phyloP scores from a whole-genome alignment of 2,329 filamentous ascomycete species.

The Sclerotinia minor region DNA sequence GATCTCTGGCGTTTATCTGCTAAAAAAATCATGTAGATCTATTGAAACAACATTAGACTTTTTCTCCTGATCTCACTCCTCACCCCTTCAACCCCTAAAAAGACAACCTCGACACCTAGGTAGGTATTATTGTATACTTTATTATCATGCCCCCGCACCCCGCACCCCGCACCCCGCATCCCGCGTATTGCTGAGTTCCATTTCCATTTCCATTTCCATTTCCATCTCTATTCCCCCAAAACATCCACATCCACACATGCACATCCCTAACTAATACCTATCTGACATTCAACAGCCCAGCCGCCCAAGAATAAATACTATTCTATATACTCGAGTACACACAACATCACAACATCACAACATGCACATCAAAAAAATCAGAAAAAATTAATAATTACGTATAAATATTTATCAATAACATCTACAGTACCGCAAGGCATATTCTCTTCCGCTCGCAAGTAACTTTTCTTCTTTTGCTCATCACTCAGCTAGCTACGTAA shows the following conservation, averaged over 20 bases:
- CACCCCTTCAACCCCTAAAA: neutral
- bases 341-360: neutral
- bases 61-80: neutral
- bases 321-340: neutral
- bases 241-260: too few relatives aligned
- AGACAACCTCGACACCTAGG: neutral
- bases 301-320: too few relatives aligned
- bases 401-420: slow-evolving; percentile 11
- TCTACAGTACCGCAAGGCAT: neutral
- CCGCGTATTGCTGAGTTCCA: too few relatives aligned
- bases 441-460: neutral
- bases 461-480: neutral
- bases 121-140: too few relatives aligned
- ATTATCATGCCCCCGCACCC: too few relatives aligned
- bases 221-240: too few relatives aligned
- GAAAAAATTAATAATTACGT: neutral
- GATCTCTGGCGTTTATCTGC: slow-evolving; percentile 2
- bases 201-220: too few relatives aligned
- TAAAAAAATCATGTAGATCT: neutral
- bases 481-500: neutral
- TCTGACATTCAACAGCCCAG: too few relatives aligned
- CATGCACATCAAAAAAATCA: neutral
- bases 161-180: too few relatives aligned
- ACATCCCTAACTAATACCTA: too few relatives aligned
- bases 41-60: neutral